Base-by-base conservation (phyloP, 495 filamentous ascomycete genomes). In the Diplogelasinospora grovesii region DNA sequence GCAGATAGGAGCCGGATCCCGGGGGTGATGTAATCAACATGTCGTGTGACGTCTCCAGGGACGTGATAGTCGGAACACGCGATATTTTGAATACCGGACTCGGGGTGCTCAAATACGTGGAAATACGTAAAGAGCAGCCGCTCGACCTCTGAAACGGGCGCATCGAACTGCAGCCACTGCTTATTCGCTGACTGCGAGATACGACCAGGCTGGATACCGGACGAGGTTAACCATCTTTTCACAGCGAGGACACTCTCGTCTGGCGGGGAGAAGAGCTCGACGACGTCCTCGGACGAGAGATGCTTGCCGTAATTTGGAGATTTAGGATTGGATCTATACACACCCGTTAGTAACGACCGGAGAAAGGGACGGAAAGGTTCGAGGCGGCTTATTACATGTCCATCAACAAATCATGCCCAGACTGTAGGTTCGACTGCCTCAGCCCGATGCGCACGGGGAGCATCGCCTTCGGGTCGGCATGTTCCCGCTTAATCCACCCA, bases 301-400 rank as follows among this genome's bases (percentile, higher is more conserved):
- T 79, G 66, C 42, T 77, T 61, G 7, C 75, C 75, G 49, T 72
- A 79, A 28, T 65, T 71, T 3, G 60, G 46, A 0, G 76, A 79
- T 5, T 45, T 78, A 69, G 52, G 85, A 78, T 30, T 83, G 76
- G 63, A 92, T 79, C 69, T 93, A n/a, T n/a, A n/a, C n/a, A n/a
- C n/a, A n/a, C n/a, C n/a, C n/a, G n/a, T n/a, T n/a, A n/a, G 49
- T 39, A 50, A 48, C 87, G 41, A 27, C 4, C 8, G 21, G 1
- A 15, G 14, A 6, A 5, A 10, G n/a, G n/a, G n/a, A n/a, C n/a
- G n/a, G n/a, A n/a, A n/a, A n/a, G n/a, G n/a, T n/a, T n/a, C n/a
- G 4, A 13, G 6, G 4, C 11, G 8, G 20, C 8, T 10, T 36
- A 49, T 38, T 38, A 60, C 52, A 65, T 60, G 10, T 65, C 51